Conservation (phyloP, 495 filamentous ascomycete species). For the Hypoxylon lienhwacheense region DNA sequence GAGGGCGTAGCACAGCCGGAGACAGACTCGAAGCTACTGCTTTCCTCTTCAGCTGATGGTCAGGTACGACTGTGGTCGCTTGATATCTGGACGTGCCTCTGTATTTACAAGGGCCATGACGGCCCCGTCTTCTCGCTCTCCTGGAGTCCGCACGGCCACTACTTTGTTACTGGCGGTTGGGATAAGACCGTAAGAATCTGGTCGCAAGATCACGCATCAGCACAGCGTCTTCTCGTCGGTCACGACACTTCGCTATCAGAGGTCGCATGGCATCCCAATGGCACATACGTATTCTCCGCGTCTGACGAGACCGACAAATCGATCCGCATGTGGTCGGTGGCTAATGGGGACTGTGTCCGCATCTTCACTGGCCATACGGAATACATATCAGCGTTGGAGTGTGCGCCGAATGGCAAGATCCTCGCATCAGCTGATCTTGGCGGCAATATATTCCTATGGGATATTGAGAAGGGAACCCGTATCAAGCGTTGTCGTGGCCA, state of each 20-base stretch:
- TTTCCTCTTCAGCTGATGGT: slow-evolving; percentile 85
- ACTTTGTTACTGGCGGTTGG: slow-evolving; percentile 83
- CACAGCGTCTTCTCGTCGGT: slow-evolving; percentile 84
- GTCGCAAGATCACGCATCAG: slow-evolving; percentile 85
- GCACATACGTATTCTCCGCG: slow-evolving; percentile 86
- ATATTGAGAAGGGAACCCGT: slow-evolving; percentile 75
- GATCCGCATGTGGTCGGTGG: slow-evolving; percentile 96
- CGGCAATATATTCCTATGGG: slow-evolving; percentile 91
- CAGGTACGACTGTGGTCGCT: slow-evolving; percentile 91
- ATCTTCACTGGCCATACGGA: slow-evolving; percentile 91
- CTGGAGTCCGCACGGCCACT: slow-evolving; percentile 94
- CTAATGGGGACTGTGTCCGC: slow-evolving; percentile 78
- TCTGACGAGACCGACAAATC: slow-evolving; percentile 79
- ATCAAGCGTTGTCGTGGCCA: slow-evolving; percentile 94
- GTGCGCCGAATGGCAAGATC: slow-evolving; percentile 81
- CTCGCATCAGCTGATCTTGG: slow-evolving; percentile 84
- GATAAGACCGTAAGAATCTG: slow-evolving; percentile 91
- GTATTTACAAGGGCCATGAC: slow-evolving; percentile 89
- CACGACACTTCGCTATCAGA: slow-evolving; percentile 87
- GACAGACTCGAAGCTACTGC: slow-evolving; percentile 70
- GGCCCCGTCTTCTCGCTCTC: slow-evolving; percentile 83
- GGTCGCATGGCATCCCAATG: slow-evolving; percentile 89
- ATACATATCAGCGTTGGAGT: slow-evolving; percentile 77
- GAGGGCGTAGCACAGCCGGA: slow-evolving; percentile 54
- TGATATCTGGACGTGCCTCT: slow-evolving; percentile 84